Percentiles rank a stretch among this genome's conserved stretches.
phyloP scores from a whole-genome alignment of 139 green algal species.

The Chlamydomonas sphaeroides region DNA sequence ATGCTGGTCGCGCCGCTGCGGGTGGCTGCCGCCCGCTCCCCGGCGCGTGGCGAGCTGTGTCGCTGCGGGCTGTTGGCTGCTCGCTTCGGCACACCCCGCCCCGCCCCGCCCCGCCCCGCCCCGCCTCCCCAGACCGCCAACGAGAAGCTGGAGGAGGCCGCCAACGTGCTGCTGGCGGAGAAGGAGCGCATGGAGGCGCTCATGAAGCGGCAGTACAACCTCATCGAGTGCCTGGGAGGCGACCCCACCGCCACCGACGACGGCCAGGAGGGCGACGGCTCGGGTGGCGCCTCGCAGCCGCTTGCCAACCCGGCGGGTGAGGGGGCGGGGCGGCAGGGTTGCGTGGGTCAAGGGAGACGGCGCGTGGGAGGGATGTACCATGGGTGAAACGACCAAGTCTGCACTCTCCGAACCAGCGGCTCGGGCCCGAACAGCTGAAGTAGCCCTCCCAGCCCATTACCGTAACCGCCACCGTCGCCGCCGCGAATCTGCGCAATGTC shows the following conservation, averaged over 20 bases:
- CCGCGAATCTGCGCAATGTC: no score
- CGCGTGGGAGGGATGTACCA: not conserved
- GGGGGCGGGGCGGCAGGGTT: not conserved
- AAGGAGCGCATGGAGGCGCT: slow-evolving; percentile 55
- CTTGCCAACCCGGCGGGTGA: slow-evolving; percentile 3
- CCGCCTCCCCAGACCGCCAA: slow-evolving; percentile 6
- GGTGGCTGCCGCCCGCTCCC: no score
- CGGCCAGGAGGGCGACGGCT: not conserved
- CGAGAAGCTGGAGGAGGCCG: slow-evolving; percentile 34
- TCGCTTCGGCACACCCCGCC: no score
- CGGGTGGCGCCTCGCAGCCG: not conserved
- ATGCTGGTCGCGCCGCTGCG: no score
- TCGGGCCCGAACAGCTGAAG: no score
- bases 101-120: no score
- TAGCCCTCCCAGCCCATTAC: no score
- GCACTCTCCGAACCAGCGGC: no score
- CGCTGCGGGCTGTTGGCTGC: no score
- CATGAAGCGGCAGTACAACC: slow-evolving; percentile 55
- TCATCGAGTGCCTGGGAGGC: slow-evolving; percentile 52
- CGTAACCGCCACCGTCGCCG: no score
- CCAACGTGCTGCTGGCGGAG: slow-evolving; percentile 18
- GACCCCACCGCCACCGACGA: not conserved
- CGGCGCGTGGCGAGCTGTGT: no score
- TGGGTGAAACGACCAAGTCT: no score
- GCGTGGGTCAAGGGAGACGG: not conserved